Percentiles rank a stretch among this genome's conserved stretches.
These are phyloP conservation scores for Solanum gracilifrons DNA, from an alignment of 257 asterid species.

Conservation along the genomic window DNA sequence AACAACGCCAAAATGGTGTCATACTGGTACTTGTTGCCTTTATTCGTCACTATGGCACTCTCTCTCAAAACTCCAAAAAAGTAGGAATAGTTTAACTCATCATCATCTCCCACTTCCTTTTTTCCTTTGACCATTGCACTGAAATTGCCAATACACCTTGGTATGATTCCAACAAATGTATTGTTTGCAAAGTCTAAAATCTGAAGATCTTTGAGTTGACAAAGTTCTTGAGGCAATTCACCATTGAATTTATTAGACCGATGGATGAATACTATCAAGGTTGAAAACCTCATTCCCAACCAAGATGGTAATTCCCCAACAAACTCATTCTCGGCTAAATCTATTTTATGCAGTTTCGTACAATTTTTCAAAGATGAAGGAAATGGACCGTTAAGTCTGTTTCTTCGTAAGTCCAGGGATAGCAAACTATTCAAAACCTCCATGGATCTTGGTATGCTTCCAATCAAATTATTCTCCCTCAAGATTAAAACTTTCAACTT, in stretches of 20 bases:
- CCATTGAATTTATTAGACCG: slow-evolving; percentile 14
- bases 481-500: neutral
- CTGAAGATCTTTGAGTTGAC: slow-evolving; percentile 6
- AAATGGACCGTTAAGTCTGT: slow-evolving; percentile 1
- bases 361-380: slow-evolving; percentile 8
- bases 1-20: slow-evolving; percentile 7
- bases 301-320: slow-evolving; percentile 15
- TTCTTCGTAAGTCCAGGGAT: slow-evolving; percentile 7
- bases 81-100: neutral
- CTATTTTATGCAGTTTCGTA: neutral
- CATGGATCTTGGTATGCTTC: slow-evolving; percentile 14
- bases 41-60: slow-evolving; percentile 5
- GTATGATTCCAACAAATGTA: neutral
- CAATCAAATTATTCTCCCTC: slow-evolving; percentile 10
- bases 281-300: slow-evolving; percentile 4
- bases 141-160: slow-evolving; percentile 13
- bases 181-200: neutral
- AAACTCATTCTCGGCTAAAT: slow-evolving; percentile 10
- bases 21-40: neutral
- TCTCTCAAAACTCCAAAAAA: neutral
- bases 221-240: slow-evolving; percentile 5
- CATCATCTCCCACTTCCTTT: neutral
- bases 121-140: slow-evolving; percentile 15
- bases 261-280: slow-evolving; percentile 3
- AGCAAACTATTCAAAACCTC: neutral